A percentile compares a stretch with the other conserved stretches of the same genome.
Conservation (phyloP, 805 yeast genomes). For the Metschnikowia anglica region DNA sequence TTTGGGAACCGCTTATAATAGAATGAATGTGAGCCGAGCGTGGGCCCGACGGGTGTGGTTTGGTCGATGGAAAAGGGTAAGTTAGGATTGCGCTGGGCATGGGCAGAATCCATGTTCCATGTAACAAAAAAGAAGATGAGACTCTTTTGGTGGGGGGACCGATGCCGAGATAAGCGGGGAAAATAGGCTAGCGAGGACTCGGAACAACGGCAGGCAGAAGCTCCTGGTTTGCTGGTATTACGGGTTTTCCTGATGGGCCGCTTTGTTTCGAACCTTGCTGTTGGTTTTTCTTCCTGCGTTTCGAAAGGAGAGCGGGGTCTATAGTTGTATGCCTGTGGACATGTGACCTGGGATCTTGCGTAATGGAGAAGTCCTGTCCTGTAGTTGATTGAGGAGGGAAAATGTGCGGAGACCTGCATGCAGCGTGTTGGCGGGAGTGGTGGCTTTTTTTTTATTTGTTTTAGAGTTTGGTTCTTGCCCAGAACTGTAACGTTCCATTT, state of each 20-base stretch:
- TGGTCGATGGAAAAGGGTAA: constrained; percentile 8
- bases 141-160: too few relatives aligned
- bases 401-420: not conserved
- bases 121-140: not conserved
- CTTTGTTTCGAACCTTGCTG: too few relatives aligned
- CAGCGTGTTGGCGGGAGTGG: not conserved
- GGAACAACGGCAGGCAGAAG: too few relatives aligned
- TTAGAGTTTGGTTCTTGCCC: not conserved
- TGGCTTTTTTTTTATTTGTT: too few relatives aligned
- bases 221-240: too few relatives aligned
- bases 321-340: not conserved
- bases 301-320: too few relatives aligned
- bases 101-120: constrained; percentile 14
- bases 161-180: too few relatives aligned
- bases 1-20: constrained; percentile 11
- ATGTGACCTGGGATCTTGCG: not conserved
- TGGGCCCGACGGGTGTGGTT: constrained; percentile 1
- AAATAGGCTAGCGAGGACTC: too few relatives aligned
- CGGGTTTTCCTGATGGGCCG: too few relatives aligned
- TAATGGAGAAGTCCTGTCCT: not conserved
- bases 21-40: constrained; percentile 7
- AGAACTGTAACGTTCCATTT: constrained; percentile 2
- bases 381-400: constrained; percentile 1
- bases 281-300: too few relatives aligned
- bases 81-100: constrained; percentile 8